Conservation (phyloP, 768 basidiomycete genomes). For the Pilatotrama ljubarskyi region DNA sequence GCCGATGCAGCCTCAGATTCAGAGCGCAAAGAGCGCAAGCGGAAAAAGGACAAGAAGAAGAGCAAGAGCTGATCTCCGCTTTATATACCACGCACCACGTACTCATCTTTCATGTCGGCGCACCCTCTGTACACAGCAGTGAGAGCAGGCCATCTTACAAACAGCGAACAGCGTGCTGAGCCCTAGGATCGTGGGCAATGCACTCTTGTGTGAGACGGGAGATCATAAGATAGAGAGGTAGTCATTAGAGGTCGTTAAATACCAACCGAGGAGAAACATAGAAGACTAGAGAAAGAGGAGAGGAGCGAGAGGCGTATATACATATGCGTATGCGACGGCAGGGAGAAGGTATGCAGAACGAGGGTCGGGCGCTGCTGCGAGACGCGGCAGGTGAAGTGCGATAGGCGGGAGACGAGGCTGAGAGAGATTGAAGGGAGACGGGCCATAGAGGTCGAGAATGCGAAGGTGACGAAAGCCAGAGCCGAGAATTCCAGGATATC, state of each 20-base stretch:
- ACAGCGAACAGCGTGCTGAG: background rate
- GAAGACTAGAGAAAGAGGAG: background rate
- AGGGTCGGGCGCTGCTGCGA: conserved; percentile 19
- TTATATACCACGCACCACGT: background rate
- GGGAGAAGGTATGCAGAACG: conserved; percentile 8
- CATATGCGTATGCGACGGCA: conserved; percentile 11
- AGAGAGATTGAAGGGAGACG: background rate
- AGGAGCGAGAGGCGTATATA: conserved; percentile 5
- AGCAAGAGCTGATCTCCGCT: conserved; percentile 4
- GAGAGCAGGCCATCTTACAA: no score
- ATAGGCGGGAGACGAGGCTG: background rate
- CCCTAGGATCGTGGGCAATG: background rate
- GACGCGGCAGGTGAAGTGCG: conserved; percentile 15
- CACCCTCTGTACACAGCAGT: no score
- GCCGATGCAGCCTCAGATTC: conserved; percentile 18
- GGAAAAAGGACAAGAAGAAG: conserved; percentile 32
- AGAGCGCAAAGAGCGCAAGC: conserved; percentile 25
- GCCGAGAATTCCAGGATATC: conserved; percentile 16
- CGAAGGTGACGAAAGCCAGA: background rate
- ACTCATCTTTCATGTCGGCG: background rate
- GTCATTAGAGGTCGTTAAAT: conserved; percentile 25
- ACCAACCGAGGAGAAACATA: conserved; percentile 18
- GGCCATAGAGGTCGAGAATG: background rate
- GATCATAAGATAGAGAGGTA: conserved; percentile 19
- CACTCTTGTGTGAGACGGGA: background rate